Base-by-base conservation (phyloP, 148 eudicot genomes). In the Agrostemma githago region DNA sequence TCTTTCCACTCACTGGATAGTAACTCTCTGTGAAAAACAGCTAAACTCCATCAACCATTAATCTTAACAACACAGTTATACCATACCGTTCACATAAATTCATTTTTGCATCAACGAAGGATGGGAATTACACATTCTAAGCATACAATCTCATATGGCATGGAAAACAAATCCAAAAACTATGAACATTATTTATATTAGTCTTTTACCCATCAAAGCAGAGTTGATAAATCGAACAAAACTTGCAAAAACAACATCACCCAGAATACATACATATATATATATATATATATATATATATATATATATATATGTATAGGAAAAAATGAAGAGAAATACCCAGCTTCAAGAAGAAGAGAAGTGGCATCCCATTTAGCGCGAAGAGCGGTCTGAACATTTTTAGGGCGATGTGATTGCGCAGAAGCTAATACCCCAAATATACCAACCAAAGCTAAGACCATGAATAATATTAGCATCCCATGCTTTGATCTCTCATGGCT, bases 351-450 rank as follows among this genome's bases (percentile, higher is more conserved):
- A 74, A 93, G 96, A 40, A 93, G 73, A 64, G 98, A 82, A 44
- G 98, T 93, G 40, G 91, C 94, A 70, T 93, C 76, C 96, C 98
- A 93, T 80, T 89, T 91, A 41, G 97, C 91, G 68, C 87, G 89
- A 78, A 93, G 91, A 16, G 98, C 91, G 64, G 92, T 88, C 75
- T 93, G 97, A 41, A 93, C 97, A 77, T 93, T 93, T 78, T 89
- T 93, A 53, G 92, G 97, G 51, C 87, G 82, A 73, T 83, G 79
- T 40, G 74, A 87, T 74, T 85, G 82, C 39, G 84, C 95, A 77
- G 79, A 86, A 66, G 80, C 84, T 17, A 76, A 80, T 80, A 64
- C 54, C 75, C 89, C 92, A 59, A 61, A 82, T n/a, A 88, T 26
- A 34, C 77, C 51, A 63, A 86, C 20, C 20, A 80, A 70, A 3